These are phyloP conservation scores for Lodderomyces parapsilosis DNA, from an alignment of 1,139 yeast species.

Conservation along the genomic window DNA sequence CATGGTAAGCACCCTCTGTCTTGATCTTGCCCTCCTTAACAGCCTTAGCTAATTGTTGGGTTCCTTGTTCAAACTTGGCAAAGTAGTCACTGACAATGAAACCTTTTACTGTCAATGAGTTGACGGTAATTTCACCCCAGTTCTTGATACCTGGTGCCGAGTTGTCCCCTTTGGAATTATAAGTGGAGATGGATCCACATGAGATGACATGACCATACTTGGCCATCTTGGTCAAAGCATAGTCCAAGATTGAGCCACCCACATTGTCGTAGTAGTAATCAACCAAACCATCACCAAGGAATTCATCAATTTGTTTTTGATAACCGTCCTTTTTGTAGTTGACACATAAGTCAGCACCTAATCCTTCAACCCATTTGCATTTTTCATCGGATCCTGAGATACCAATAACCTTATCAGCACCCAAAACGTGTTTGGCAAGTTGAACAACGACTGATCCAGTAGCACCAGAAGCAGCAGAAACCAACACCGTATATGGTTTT, in stretches of 20 bases:
- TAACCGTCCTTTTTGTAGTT: constrained; percentile 54
- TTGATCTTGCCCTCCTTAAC: constrained; percentile 43
- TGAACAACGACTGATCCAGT: constrained; percentile 66
- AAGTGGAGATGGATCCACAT: constrained; percentile 64
- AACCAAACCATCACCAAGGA: constrained; percentile 42
- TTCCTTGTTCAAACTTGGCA: constrained; percentile 34
- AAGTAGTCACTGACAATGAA: constrained; percentile 42
- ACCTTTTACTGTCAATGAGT: constrained; percentile 50
- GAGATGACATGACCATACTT: constrained; percentile 49
- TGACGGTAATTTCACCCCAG: constrained; percentile 45
- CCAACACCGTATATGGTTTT: constrained; percentile 39
- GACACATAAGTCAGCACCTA: constrained; percentile 55
- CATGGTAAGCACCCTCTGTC: constrained; percentile 22
- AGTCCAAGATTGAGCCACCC: constrained; percentile 60
- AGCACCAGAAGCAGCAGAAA: constrained; percentile 72
- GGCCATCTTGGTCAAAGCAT: constrained; percentile 41
- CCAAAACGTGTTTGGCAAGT: constrained; percentile 52
- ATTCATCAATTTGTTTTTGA: constrained; percentile 39
- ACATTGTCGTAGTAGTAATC: constrained; percentile 60
- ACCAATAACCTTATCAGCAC: constrained; percentile 59
- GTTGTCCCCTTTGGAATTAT: constrained; percentile 27
- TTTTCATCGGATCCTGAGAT: constrained; percentile 64
- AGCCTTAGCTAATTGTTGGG: constrained; percentile 29
- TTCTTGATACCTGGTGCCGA: constrained; percentile 31
- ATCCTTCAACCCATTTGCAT: constrained; percentile 50